Percentiles rank a stretch among this genome's conserved stretches.
Evolutionary conservation across 108 stramenopile species (phyloP).

Genomic region (Aurantiochytrium sp.): DNA sequence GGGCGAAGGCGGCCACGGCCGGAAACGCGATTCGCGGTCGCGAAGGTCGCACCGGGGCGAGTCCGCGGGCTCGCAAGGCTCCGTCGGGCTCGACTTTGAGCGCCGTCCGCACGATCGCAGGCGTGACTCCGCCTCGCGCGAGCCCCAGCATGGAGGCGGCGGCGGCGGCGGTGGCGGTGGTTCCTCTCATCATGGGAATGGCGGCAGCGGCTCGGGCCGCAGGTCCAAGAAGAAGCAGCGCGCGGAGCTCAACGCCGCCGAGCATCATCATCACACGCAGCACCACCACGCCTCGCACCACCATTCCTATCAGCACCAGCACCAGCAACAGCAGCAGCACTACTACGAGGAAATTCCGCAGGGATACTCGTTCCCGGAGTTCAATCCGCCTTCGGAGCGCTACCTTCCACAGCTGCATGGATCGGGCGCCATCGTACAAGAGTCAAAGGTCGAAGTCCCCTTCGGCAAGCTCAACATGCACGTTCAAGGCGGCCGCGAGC

Average conservation of each 20-base stretch:
- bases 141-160: not conserved
- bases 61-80: not conserved
- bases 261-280: not conserved
- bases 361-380: not conserved
- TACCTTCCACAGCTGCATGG: not conserved
- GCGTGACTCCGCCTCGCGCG: not conserved
- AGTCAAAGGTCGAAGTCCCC: not conserved
- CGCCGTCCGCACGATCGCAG: not conserved
- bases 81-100: not conserved
- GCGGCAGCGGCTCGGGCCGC: not conserved
- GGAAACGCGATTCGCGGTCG: not conserved
- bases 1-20: not conserved
- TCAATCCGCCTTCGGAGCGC: not conserved
- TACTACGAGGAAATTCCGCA: no score
- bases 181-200: no score
- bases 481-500: not conserved
- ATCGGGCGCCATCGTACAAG: not conserved
- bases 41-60: not conserved
- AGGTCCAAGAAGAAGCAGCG: conserved; percentile 6
- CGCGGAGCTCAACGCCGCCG: not conserved
- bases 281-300: not conserved
- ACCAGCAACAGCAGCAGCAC: no score
- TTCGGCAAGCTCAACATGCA: not conserved
- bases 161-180: no score
- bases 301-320: not conserved